Percentiles rank a stretch among this genome's conserved stretches.
These are phyloP conservation scores for Cladosporium sp. DNA, from an alignment of 2,329 filamentous ascomycete species.

Conservation along the genomic window DNA sequence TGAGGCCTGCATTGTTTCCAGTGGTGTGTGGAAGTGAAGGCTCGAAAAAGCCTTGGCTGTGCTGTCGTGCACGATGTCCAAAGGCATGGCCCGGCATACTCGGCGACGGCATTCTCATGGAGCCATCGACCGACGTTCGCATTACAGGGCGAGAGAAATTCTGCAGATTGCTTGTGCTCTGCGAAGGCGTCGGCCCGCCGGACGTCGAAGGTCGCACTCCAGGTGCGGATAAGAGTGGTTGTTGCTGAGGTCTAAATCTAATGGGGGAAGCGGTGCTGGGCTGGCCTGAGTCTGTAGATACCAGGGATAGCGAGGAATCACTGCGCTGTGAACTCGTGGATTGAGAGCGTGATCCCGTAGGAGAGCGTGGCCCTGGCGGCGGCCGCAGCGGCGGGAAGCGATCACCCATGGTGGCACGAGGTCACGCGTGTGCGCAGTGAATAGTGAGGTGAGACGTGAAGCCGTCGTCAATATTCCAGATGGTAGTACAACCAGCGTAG, in stretches of 20 bases:
- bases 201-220: constrained; percentile 29
- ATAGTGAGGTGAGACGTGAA: background rate
- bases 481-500: background rate
- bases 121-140: constrained; percentile 32
- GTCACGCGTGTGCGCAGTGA: background rate
- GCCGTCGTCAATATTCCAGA: background rate
- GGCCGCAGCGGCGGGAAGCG: constrained; percentile 27
- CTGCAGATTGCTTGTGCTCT: constrained; percentile 30
- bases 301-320: constrained; percentile 31
- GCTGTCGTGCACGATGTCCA: constrained; percentile 61
- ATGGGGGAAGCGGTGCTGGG: constrained; percentile 30
- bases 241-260: constrained; percentile 15
- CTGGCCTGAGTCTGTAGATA: constrained; percentile 38
- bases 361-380: constrained; percentile 29
- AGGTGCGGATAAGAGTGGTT: constrained; percentile 29
- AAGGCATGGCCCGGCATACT: constrained; percentile 28
- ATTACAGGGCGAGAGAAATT: constrained; percentile 31
- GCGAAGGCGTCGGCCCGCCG: constrained; percentile 27
- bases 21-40: constrained; percentile 57
- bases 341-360: constrained; percentile 19
- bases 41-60: constrained; percentile 73
- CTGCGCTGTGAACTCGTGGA: constrained; percentile 33
- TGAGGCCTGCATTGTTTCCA: constrained; percentile 36
- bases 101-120: constrained; percentile 25
- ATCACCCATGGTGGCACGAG: constrained; percentile 21